Conservation (phyloP, 2,329 filamentous ascomycete species). For the Aspergillus sp. region DNA sequence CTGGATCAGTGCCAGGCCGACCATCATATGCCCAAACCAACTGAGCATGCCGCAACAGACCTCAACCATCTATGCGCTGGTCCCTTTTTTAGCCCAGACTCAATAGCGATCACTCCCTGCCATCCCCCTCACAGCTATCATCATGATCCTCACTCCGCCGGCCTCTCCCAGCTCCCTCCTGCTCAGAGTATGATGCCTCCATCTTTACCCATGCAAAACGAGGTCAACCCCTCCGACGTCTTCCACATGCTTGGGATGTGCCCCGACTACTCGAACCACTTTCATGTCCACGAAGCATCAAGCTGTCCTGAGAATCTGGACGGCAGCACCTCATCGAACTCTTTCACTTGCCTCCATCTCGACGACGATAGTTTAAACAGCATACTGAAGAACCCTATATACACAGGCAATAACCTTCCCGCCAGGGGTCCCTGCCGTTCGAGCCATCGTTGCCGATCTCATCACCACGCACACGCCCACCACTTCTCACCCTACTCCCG, state of each 20-base stretch:
- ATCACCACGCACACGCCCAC: constrained; percentile 34
- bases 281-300: constrained; percentile 23
- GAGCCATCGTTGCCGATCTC: constrained; percentile 32
- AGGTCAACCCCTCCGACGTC: constrained; percentile 36
- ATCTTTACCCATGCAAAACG: constrained; percentile 26
- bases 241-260: constrained; percentile 39
- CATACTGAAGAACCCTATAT: constrained; percentile 29
- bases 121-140: constrained; percentile 25
- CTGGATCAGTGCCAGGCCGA: constrained; percentile 18
- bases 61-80: constrained; percentile 17
- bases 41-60: constrained; percentile 18
- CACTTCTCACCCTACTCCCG: constrained; percentile 38
- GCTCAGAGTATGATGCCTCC: constrained; percentile 18
- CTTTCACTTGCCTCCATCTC: constrained; percentile 32
- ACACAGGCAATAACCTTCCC: constrained; percentile 20
- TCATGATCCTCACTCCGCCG: constrained; percentile 31
- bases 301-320: constrained; percentile 12
- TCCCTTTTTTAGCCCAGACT: constrained; percentile 19
- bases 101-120: constrained; percentile 25
- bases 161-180: constrained; percentile 27
- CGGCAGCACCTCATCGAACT: constrained; percentile 19
- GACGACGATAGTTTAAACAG: constrained; percentile 31
- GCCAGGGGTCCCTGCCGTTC: constrained; percentile 32
- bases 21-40: constrained; percentile 24
- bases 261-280: constrained; percentile 29